Base-by-base conservation (phyloP, 495 filamentous ascomycete genomes). In the Aspergillus cristatus region DNA sequence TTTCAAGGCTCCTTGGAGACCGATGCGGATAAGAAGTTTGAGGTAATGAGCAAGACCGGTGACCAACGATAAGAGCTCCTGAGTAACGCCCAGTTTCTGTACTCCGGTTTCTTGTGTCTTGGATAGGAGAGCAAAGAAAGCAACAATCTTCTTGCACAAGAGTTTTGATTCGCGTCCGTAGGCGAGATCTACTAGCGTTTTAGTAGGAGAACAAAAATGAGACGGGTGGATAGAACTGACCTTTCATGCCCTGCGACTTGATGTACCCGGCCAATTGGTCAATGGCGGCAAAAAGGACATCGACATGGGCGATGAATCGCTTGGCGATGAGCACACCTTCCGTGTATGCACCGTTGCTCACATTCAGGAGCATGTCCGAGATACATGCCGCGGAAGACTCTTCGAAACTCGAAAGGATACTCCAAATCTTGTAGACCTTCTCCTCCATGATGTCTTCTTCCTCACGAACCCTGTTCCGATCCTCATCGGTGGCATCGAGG, bases 341-440 rank as follows among this genome's bases (percentile, higher is more conserved):
- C 36, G 95, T 68, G 61, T 95, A 97, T 10, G 84, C 86, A 6
- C 91, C 93, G 57, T 99, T 99, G 70, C 93, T 97, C 31, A 99
- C 93, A 58, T 99, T 89, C 32, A 99, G 72, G 18, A 99, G 81
- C 93, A 99, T 99, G 51, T 99, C 93, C 4, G 93, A 97, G 42
- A 99, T 99, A 63, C 93, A 97, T 13, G 88, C 88, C 10, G 93
- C 93, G 7, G 89, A 95, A 1, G 89, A 93, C 57, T 99, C 93
- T 56, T 99, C 93, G 48, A 96, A 99, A 11, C 85, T 84, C 5
- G 91, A 96, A 1, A 99, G 71, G 13, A 94, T 91, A 55, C 88
- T 94, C 93, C 93, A 99, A 38, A 99, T 99, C 51, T 79, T 82
- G 57, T 93, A 94, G 10, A 99, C 93, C 48, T 97, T 99, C 47